Evolutionary conservation across 2,329 filamentous ascomycete species (phyloP).

Genomic region (Paecilomyces dactylethromorphus): DNA sequence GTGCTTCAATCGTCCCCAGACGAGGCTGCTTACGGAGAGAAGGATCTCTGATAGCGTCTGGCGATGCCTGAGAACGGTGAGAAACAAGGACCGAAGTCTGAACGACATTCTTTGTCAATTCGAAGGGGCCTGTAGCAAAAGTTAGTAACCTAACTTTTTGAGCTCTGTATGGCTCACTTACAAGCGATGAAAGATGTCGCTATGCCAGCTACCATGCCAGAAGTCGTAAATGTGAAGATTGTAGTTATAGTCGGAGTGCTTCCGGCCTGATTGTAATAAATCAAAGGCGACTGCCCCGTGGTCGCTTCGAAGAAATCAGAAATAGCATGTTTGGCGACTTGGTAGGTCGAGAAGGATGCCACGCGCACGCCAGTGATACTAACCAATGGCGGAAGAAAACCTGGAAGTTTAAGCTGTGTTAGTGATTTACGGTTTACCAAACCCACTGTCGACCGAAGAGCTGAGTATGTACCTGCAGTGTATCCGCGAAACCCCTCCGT

Average conservation of each 20-base stretch:
- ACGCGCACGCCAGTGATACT: constrained; percentile 41
- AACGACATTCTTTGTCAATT: constrained; percentile 43
- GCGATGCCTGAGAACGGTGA: constrained; percentile 31
- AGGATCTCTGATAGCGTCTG: constrained; percentile 25
- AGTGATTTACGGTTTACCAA: background rate
- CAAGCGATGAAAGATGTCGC: constrained; percentile 38
- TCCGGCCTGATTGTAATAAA: constrained; percentile 34
- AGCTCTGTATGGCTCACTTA: constrained; percentile 17
- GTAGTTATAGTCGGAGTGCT: constrained; percentile 36
- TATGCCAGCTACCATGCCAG: constrained; percentile 37
- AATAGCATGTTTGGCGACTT: constrained; percentile 34
- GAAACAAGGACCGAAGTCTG: constrained; percentile 43
- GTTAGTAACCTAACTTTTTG: background rate
- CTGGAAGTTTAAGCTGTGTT: constrained; percentile 15
- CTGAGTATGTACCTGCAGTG: constrained; percentile 34
- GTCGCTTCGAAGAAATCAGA: constrained; percentile 31
- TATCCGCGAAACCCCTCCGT: constrained; percentile 42
- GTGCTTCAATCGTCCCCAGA: constrained; percentile 36
- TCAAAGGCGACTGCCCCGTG: constrained; percentile 36
- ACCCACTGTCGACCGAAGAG: background rate
- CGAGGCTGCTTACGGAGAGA: constrained; percentile 32
- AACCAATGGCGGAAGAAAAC: constrained; percentile 37
- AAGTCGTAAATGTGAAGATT: constrained; percentile 35
- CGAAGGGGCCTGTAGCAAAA: constrained; percentile 34
- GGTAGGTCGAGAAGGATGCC: constrained; percentile 41